phyloP scores from a whole-genome alignment of 169 alveolate genomes.

The Eimeria sp. region DNA sequence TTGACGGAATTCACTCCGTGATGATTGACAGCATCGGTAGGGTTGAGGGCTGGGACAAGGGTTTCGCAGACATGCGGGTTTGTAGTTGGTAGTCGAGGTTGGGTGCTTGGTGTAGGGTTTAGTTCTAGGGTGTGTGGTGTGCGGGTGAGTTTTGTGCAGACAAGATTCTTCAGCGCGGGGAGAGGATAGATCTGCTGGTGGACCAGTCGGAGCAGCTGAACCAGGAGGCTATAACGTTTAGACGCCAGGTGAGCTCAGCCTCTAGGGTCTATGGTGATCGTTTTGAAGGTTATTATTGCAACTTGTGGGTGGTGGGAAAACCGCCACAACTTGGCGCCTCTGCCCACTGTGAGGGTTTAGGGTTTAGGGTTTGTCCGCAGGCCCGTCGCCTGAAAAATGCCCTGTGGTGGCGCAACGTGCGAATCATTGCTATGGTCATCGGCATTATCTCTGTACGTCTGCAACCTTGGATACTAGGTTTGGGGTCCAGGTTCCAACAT shows the following conservation, averaged over 20 bases:
- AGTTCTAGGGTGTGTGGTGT: background rate
- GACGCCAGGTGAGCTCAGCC: slow-evolving; percentile 60
- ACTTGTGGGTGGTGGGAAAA: background rate
- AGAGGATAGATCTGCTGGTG: slow-evolving; percentile 78
- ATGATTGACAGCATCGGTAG: slow-evolving; percentile 78
- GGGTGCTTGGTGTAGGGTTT: background rate
- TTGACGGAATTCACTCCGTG: slow-evolving; percentile 75
- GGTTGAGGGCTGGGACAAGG: slow-evolving; percentile 1
- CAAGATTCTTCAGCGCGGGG: slow-evolving; percentile 78
- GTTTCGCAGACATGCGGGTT: background rate
- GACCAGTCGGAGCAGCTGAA: slow-evolving; percentile 79
- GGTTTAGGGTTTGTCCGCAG: slow-evolving; percentile 51
- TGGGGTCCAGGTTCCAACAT: background rate
- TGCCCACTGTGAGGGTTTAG: background rate
- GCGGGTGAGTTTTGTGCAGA: slow-evolving; percentile 25
- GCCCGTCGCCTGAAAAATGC: slow-evolving; percentile 77
- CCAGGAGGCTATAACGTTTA: slow-evolving; percentile 66
- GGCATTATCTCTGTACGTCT: slow-evolving; percentile 40
- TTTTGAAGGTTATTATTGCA: background rate
- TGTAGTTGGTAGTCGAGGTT: background rate
- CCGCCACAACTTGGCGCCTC: background rate
- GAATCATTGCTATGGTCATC: slow-evolving; percentile 52
- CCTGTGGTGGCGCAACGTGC: slow-evolving; percentile 77
- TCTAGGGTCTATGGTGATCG: background rate
- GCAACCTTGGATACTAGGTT: slow-evolving; percentile 11